These are phyloP conservation scores for Mucor piriformis DNA, from an alignment of 371 early-diverging fungal genomes.

Conservation along the genomic window DNA sequence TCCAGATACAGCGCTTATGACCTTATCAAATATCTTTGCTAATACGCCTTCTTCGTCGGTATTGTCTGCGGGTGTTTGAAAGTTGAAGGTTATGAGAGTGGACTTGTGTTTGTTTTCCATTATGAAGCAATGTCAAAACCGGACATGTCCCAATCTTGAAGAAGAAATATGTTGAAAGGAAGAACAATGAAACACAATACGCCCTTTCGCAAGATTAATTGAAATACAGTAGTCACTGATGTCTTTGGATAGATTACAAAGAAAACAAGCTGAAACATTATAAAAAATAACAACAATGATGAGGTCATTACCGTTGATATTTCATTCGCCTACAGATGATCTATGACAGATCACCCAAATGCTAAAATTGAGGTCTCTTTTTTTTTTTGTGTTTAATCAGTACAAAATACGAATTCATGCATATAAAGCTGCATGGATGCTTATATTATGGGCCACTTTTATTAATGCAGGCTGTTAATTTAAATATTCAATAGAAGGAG, in stretches of 20 bases:
- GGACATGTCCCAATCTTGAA: not conserved
- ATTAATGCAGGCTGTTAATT: too few relatives aligned
- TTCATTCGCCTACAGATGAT: not conserved
- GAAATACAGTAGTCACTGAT: slow-evolving; percentile 2
- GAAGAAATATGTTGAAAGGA: not conserved
- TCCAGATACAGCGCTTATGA: slow-evolving; percentile 53
- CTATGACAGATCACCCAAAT: slow-evolving; percentile 1
- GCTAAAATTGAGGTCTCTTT: not conserved
- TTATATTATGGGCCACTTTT: too few relatives aligned
- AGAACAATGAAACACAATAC: not conserved
- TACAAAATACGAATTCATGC: too few relatives aligned
- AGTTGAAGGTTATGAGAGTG: slow-evolving; percentile 50
- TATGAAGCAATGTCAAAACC: not conserved
- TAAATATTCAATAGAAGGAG: too few relatives aligned
- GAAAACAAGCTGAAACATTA: not conserved
- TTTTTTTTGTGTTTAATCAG: too few relatives aligned
- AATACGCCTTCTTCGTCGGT: slow-evolving; percentile 54
- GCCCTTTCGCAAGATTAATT: not conserved
- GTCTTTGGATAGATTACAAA: not conserved
- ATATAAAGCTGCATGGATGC: too few relatives aligned
- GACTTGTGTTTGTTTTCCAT: slow-evolving; percentile 27
- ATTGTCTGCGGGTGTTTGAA: slow-evolving; percentile 40
- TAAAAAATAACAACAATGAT: slow-evolving; percentile 1
- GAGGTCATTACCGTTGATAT: not conserved
- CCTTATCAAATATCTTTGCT: slow-evolving; percentile 60